Base-by-base conservation (phyloP, 1,284 basidiomycete species). In the Xerocomus tenax region DNA sequence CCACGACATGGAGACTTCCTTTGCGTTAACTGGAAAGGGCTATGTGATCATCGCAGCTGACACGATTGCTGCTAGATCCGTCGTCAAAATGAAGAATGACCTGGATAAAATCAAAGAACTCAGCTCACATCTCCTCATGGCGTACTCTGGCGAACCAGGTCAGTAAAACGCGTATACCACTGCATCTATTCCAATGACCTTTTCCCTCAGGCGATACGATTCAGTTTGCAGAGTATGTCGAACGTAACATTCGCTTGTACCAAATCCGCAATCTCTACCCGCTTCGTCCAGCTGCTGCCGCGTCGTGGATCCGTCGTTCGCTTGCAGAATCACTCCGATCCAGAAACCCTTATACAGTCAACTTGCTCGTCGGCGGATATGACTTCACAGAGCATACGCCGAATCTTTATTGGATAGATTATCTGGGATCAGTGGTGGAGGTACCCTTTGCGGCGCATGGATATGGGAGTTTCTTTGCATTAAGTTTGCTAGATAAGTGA, bases 51-150 rank as follows among this genome's bases (percentile, higher is more conserved):
- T 97, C 58, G 93, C 93, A 3, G 86, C 92, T 23, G 95, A 98
- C 71, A 93, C 85, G 21, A 91, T 84, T 28, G 84, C 92, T 7
- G 85, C 83, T 5, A 80, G 89, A 53, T 95, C 91, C 19, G 93
- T 98, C 69, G 84, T 98, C 63, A 95, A 94, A 72, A 96, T 98
- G 91, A 97, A 98, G 75, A 71, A 79, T 28, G 91, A 97, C 71
- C 89, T 93, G 73, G 95, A 98, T 78, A 98, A 98, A 76, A 93
- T 95, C 74, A 94, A 93, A 71, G 77, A 80, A 29, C 77, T 98
- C 32, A 86, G 89, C 57, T 84, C 93, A 35, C 91, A 97, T 68
- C 76, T 98, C 16, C 81, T 96, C 63, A 96, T 98, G 91, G 84
- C 93, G 0, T 94, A 87, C 70, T 89, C 89, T 59, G 94, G 94